These are phyloP conservation scores for Monoraphidium neglectum DNA, from an alignment of 139 green algal species.

Conservation along the genomic window DNA sequence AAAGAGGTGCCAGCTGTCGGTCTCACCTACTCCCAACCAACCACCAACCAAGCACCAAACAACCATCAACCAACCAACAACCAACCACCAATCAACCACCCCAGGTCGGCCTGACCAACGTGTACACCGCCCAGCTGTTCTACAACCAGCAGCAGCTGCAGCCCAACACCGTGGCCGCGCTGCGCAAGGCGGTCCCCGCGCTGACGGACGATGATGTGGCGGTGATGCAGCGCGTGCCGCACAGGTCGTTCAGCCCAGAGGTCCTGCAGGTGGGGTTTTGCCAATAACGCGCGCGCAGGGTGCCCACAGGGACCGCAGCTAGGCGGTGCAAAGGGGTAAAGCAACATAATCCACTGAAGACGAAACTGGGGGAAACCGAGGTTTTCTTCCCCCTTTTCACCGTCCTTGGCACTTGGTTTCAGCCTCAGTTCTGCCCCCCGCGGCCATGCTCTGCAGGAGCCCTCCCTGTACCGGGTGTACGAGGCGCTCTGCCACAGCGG, in stretches of 20 bases:
- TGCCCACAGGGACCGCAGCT: too few species aligned
- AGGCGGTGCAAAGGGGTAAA: too few species aligned
- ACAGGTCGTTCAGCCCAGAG: constrained; percentile 41
- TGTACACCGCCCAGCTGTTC: constrained; percentile 67
- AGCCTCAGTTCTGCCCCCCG: too few species aligned
- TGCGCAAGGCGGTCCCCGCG: constrained; percentile 44
- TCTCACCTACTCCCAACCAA: too few species aligned
- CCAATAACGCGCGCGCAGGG: constrained; percentile 43
- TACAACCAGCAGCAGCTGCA: constrained; percentile 67
- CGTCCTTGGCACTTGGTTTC: too few species aligned
- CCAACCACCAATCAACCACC: too few species aligned
- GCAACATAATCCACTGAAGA: too few species aligned
- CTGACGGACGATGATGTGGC: constrained; percentile 41
- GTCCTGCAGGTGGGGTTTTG: constrained; percentile 45
- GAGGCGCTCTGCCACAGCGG: not conserved
- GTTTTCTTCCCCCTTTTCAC: too few species aligned
- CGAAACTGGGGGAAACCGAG: too few species aligned
- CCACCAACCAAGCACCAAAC: too few species aligned
- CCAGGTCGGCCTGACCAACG: constrained; percentile 62
- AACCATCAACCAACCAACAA: too few species aligned
- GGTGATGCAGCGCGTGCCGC: constrained; percentile 45
- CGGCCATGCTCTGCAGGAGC: not conserved
- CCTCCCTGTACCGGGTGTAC: constrained; percentile 1
- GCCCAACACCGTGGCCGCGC: constrained; percentile 14
- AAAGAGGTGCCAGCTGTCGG: too few species aligned